phyloP scores from a whole-genome alignment of 139 green algal species.

The Haematococcus lacustris region DNA sequence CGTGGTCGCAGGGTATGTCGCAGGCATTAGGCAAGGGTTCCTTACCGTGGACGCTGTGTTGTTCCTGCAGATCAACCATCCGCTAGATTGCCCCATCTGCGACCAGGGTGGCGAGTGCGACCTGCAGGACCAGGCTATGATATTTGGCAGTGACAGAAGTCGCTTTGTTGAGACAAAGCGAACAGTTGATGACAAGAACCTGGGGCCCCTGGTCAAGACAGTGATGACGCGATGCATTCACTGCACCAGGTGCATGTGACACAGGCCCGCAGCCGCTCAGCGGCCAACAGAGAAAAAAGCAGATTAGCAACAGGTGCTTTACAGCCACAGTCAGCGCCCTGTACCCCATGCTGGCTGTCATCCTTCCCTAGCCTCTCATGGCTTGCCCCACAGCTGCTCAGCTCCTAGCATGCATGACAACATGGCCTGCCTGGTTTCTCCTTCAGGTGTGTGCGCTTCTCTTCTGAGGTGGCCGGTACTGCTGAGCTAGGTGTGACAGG shows the following conservation, averaged over 20 bases:
- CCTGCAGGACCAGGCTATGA: constrained; percentile 94
- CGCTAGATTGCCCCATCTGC: constrained; percentile 98
- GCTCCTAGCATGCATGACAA: not conserved
- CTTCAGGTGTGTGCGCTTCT: constrained; percentile 90
- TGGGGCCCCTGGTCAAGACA: constrained; percentile 95
- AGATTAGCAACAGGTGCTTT: no score
- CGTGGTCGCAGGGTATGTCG: no score
- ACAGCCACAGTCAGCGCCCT: no score
- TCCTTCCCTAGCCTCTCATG: no score
- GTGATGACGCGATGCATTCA: constrained; percentile 91
- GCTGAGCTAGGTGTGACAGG: constrained; percentile 91
- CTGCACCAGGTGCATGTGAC: constrained; percentile 60
- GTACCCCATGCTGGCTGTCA: no score
- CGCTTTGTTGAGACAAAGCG: constrained; percentile 91
- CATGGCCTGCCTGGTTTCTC: not conserved
- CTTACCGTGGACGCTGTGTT: not conserved
- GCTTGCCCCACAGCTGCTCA: no score
- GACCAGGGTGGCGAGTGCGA: constrained; percentile 99
- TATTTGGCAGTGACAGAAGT: constrained; percentile 84
- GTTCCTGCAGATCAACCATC: constrained; percentile 85
- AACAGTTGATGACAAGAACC: constrained; percentile 92
- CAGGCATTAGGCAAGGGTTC: no score
- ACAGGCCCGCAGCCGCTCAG: no score
- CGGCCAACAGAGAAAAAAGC: no score
- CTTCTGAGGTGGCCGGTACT: constrained; percentile 90